Evolutionary conservation across 352 stramenopile species (phyloP), one percentile per base, ranked within the genome.

Genomic region (Peronospora belbahrii): DNA sequence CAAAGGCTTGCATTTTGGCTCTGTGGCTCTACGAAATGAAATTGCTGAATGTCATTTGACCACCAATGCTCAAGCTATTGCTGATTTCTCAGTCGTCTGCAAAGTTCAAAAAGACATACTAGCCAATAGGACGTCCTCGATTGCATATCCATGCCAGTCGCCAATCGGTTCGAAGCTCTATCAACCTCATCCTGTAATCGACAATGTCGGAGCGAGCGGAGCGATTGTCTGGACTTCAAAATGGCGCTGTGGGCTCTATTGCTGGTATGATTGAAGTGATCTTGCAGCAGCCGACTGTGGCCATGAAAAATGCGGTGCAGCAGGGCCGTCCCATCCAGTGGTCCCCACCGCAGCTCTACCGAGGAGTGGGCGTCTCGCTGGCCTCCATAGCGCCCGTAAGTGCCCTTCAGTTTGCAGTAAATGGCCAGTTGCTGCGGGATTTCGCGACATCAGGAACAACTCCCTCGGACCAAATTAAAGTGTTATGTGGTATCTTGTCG

Each of bases 291-390:
- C 81, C 81, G 6, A 86, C 75, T 4, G 69, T 93, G 37, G 75
- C 78, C 57, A 83, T 93, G 23, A 93, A 93, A 57, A 90, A 90
- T 50, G 74, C 78, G 24, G 65, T 90, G 27, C 81, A 93, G 72
- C 81, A 93, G 67, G 56, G 65, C 23, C 71, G 66, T 14, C 65
- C 74, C 25, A 82, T 93, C 43, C 49, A 64, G 35, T 88, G 75
- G 75, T 70, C 70, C 18, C 56, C 69, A 27, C 52, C 67, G 2
- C 65, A 67, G 37, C 65, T 92, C 19, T 92, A 89, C 47, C 81
- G 81, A 25, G 81, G 81, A 33, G 78, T 92, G 17, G 77, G 77
- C 25, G 70, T 92, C 25, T 87, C 75, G 39, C 58, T 88, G 28
- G 68, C 63, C 28, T 92, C 81, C 25, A 88, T 92, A 37, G 81